Evolutionary conservation across 1,139 yeast genomes (phyloP), one percentile per base, ranked within the genome.

Genomic region (Suhomyces coccinellae): DNA sequence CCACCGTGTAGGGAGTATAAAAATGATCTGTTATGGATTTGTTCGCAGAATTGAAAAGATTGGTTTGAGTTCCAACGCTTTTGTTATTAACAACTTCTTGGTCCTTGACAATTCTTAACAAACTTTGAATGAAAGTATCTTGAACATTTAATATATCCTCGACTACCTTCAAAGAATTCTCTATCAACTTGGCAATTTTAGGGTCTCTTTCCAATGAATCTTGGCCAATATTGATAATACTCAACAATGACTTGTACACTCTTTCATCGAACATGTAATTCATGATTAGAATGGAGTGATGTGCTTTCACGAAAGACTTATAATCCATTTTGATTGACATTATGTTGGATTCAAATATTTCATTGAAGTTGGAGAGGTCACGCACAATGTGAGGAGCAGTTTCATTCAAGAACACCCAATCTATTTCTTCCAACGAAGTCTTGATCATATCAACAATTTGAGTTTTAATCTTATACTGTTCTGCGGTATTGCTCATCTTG

Each of bases 211-310:
- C 69, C 16, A 81, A 59, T 13, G 66, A 66, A 46, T 86, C 91
- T 40, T 77, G 67, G 2, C 91, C 93, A 33, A 55, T 50, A 40
- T 60, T 52, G 15, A 84, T 67, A 16, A 85, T 73, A 2, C 71
- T 66, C 43, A 89, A 79, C 7, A 90, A 59, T 0, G 82, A 66
- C n/a, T 61, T 66, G 59, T 79, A 79, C 4, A 81, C 79, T 43
- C 74, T 75, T 38, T 79, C 85, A 33, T 79, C 80, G 58, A 82
- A 87, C 12, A 87, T 55, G 54, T 72, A 82, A 52, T 81, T 82
- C 63, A 88, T 63, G 1, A 80, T 70, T 5, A 85, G 80, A 3
- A 87, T 71, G 2, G 90, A 85, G 11, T 93, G 93, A 49, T 87
- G 90, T 26, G 82, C 75, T 49, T 72, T 75, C 3, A 77, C 59